Conservation (phyloP, 306 rosid genomes). For the peach (Prunus persica) region Prunus_persica_NCBIv2 NC_034009.1:47243001-47243500, state of each 20-base stretch:
- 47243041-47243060: constrained; percentile 36
- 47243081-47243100: not conserved
- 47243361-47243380: not conserved
- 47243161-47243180: constrained; percentile 35
- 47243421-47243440: no score
- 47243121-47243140: not conserved
- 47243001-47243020: constrained; percentile 77
- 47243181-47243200: not conserved
- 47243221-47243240: constrained; percentile 38
- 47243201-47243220: constrained; percentile 40
- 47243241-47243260: not conserved
- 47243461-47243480: no score
- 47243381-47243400: not conserved
- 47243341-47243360: not conserved
- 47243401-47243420: not conserved
- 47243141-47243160: constrained; percentile 24
- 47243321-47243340: not conserved
- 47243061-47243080: constrained; percentile 31
- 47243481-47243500: no score
- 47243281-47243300: not conserved
- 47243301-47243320: not conserved
- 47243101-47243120: not conserved
- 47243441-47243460: no score
- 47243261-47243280: not conserved
- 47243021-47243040: constrained; percentile 77